Evolutionary conservation across 495 filamentous ascomycete species (phyloP), one percentile per base, ranked within the genome.

Genomic region (Penicillium parvum): DNA sequence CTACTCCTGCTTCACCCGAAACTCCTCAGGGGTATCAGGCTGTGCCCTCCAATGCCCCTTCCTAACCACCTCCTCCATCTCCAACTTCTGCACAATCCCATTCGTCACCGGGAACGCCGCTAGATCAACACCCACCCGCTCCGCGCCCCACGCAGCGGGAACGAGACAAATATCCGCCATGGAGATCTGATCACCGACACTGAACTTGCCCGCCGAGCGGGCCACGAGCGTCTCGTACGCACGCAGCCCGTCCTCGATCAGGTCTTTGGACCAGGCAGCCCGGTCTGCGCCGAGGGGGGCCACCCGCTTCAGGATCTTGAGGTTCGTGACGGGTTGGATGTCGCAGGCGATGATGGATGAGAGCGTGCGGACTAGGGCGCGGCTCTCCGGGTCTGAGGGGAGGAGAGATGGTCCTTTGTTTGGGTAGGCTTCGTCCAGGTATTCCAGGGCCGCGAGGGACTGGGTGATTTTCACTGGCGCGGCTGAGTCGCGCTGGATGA

Each of bases 131-230:
- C 69, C 72, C 7, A 61, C 68, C 28, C 72, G 47, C 60, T 74
- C 52, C 11, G 75, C 74, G 1, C 65, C 68, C 68, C 71, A 76
- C 15, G 69, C 69, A 20, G 73, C 73, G 19, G 73, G 75, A 32
- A 73, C 53, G 33, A 79, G 53, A 38, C 64, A 68, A n/a, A 77
- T 59, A 66, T 79, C 76, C 30, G 76, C 76, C 38, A 76, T 35
- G 0, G 66, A 72, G 7, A 78, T 58, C 32, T 49, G 32, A 60
- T 79, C 74, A 0, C 74, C 75, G 20, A 77, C 68, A 30, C 68
- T 73, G 44, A 71, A 78, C 32, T 32, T 43, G 15, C 74, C 73
- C 12, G 68, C 71, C 9, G 58, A 57, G 0, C 34, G 14, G 8
- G 44, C 32, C 12, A 63, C 50, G 36, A 64, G 35, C 14, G 48